Conservation (phyloP, 148 eudicot species). For the Diospyros lotus region DNA sequence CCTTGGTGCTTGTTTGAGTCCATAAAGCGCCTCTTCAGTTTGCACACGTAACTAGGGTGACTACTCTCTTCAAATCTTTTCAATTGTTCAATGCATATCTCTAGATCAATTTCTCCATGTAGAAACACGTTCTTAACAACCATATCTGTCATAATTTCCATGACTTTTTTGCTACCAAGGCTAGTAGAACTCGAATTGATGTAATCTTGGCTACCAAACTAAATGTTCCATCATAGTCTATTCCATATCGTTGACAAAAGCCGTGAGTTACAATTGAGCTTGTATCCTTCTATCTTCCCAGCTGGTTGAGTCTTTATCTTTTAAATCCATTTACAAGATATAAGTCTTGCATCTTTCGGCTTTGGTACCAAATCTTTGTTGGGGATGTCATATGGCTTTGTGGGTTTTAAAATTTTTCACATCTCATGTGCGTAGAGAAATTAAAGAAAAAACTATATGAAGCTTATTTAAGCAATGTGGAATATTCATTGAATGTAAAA, state of each 20-base stretch:
- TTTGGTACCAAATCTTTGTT: too few species aligned
- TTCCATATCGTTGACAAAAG: background rate
- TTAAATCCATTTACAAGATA: background rate
- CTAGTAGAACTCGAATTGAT: background rate
- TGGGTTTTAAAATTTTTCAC: too few species aligned
- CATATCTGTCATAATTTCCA: background rate
- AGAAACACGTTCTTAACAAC: background rate
- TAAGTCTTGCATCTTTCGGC: background rate
- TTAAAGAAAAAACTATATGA: too few species aligned
- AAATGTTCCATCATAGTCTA: background rate
- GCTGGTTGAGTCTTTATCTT: background rate
- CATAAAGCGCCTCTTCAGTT: background rate
- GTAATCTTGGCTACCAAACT: background rate
- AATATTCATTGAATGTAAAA: too few species aligned
- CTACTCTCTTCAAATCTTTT: background rate
- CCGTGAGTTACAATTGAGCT: background rate
- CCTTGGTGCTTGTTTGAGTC: background rate
- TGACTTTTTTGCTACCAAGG: background rate
- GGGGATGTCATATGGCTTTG: too few species aligned
- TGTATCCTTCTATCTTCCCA: background rate
- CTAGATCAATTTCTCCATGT: slow-evolving; percentile 6
- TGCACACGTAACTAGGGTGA: background rate
- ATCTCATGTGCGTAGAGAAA: too few species aligned
- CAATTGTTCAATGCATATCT: background rate
- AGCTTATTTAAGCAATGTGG: too few species aligned